Evolutionary conservation across 805 yeast genomes (phyloP), one percentile per base, ranked within the genome.

Genomic region (Debaryomyces hansenii): DNA sequence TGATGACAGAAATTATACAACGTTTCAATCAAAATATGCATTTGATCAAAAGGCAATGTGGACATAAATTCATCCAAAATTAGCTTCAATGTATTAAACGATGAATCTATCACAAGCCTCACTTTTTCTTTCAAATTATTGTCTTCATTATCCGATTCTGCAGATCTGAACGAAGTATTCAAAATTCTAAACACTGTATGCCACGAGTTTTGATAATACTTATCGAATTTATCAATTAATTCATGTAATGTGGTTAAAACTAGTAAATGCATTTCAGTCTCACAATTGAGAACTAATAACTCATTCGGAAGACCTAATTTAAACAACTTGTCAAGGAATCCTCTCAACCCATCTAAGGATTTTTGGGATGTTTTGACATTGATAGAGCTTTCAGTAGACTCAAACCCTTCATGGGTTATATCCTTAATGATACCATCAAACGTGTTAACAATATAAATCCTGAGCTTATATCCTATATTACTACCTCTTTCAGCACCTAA

Each of bases 21-120:
- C 1, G 91, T 82, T 51, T 88, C 90, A 47, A 90, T 81, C 35
- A 91, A 76, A 2, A 75, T 72, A 47, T 77, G 78, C 32, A 88
- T 72, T 45, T 84, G 85, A n/a, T 71, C 67, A 29, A 76, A 64
- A 0, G 97, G 96, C 9, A 94, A 69, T 3, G 83, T 72, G 34
- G 80, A 83, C 40, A 94, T 64, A 57, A 92, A 90, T 59, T 92
- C 97, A 58, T 90, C 95, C 49, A 95, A 75, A 16, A 92, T 82
- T 44, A 91, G 75, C 59, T 89, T 91, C 51, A 92, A 72, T 0
- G 94, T 86, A 46, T 84, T 91, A 67, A 90, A 94, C 0, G 96
- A 82, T 0, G 85, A 78, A 52, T 80, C 82, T 50, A 80, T 70
- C 33, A 89, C 73, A 4, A 75, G 74, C 18, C 68, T 65, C 20